A percentile compares a stretch with the other conserved stretches of the same genome.
These are phyloP conservation scores for Porcisia hertigi DNA, from an alignment of 208 protist species.

Conservation along the genomic window DNA sequence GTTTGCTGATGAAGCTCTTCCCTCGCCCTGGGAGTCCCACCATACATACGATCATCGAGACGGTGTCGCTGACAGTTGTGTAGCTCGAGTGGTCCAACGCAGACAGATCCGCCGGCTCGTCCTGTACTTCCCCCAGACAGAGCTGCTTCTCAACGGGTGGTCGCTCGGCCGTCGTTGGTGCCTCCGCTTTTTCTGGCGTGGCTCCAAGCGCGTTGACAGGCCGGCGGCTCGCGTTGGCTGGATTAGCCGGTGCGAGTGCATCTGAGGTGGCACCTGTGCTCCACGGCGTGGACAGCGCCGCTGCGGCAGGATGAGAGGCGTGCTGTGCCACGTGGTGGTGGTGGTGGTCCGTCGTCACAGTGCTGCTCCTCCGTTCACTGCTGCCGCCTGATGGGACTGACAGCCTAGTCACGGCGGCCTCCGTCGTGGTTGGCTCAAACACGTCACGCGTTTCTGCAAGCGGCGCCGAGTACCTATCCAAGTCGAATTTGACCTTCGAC, in stretches of 20 bases:
- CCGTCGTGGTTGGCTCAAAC: neutral
- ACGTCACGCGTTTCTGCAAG: neutral
- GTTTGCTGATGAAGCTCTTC: conserved; percentile 87
- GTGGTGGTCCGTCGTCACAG: neutral
- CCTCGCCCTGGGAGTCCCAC: conserved; percentile 87
- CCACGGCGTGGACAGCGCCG: neutral
- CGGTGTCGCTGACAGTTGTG: conserved; percentile 76
- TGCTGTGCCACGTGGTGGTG: neutral
- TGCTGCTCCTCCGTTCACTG: neutral
- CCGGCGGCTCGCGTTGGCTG: neutral
- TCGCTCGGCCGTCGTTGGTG: neutral
- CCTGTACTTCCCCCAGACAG: conserved; percentile 18
- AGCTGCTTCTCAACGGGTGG: conserved; percentile 20
- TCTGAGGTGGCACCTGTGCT: conserved; percentile 1
- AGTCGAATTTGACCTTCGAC: neutral
- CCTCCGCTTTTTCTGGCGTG: neutral
- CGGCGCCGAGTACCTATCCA: neutral
- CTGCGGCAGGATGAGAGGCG: neutral
- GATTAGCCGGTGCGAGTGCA: neutral
- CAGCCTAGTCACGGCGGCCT: neutral
- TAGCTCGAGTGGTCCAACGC: conserved; percentile 63
- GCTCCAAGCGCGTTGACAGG: neutral
- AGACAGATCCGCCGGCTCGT: conserved; percentile 16
- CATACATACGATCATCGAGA: conserved; percentile 89
- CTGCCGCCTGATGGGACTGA: neutral